Evolutionary conservation across 352 stramenopile species (phyloP).

Genomic region (Globisporangium acanthophoron): DNA sequence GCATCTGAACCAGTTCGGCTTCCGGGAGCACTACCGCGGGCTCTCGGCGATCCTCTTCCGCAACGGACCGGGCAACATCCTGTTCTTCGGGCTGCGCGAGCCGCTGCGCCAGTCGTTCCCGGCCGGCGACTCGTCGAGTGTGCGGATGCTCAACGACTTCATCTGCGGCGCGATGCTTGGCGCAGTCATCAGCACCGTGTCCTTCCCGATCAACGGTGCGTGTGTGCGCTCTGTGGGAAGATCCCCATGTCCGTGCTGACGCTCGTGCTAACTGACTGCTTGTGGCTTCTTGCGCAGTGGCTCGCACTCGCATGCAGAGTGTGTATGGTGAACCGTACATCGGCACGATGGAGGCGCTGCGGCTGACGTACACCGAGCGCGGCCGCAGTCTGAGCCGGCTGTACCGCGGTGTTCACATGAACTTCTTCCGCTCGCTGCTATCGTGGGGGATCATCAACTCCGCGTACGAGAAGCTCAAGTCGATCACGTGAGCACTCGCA

Average conservation of each 20-base stretch:
- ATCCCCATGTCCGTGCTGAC: too few relatives aligned
- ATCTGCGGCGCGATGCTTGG: constrained; percentile 79
- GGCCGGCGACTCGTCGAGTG: constrained; percentile 27
- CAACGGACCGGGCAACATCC: constrained; percentile 79
- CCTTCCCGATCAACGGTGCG: constrained; percentile 81
- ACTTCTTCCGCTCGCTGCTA: constrained; percentile 82
- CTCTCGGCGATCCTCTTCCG: constrained; percentile 74
- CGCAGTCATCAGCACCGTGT: constrained; percentile 78
- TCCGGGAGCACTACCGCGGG: constrained; percentile 81
- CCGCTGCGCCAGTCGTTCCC: constrained; percentile 67
- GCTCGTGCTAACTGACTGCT: neutral
- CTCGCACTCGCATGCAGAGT: constrained; percentile 78
- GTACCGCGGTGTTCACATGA: constrained; percentile 86
- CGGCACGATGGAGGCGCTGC: constrained; percentile 42
- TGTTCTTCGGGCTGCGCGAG: constrained; percentile 83
- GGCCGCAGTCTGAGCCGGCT: constrained; percentile 48
- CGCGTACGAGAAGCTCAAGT: constrained; percentile 85
- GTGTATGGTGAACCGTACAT: constrained; percentile 67
- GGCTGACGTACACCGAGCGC: constrained; percentile 70
- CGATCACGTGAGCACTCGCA: constrained; percentile 24
- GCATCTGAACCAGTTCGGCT: constrained; percentile 72
- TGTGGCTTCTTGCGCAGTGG: constrained; percentile 21
- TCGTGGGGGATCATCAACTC: constrained; percentile 91
- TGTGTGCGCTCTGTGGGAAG: neutral
- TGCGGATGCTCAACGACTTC: constrained; percentile 73